A percentile compares a stretch with the other conserved stretches of the same genome.
Conservation (phyloP, 1,284 basidiomycete genomes). For the Pyrrhoderma lamaoense region DNA sequence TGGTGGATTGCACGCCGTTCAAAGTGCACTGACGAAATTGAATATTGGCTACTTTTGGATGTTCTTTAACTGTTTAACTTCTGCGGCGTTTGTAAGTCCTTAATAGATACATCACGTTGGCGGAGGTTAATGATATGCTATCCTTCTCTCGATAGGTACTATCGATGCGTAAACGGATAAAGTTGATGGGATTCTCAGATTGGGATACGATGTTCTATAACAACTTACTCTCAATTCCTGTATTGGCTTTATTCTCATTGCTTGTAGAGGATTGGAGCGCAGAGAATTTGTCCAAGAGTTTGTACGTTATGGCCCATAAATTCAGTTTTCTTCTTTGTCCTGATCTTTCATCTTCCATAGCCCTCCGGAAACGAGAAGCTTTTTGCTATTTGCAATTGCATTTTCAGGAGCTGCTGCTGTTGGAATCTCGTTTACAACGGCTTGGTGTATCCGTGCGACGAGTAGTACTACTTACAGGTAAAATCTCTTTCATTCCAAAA, state of each 20-base stretch:
- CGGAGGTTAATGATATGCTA: neutral
- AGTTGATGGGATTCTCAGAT: conserved; percentile 95
- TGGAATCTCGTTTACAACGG: conserved; percentile 96
- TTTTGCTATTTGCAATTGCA: conserved; percentile 83
- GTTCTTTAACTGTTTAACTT: conserved; percentile 85
- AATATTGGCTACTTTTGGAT: conserved; percentile 96
- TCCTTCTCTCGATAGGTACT: conserved; percentile 53
- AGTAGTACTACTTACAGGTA: conserved; percentile 96
- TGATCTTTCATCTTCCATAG: conserved; percentile 33
- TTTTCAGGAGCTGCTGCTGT: conserved; percentile 97
- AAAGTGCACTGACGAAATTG: conserved; percentile 47
- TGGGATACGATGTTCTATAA: conserved; percentile 99
- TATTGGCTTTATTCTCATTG: conserved; percentile 79
- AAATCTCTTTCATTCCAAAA: conserved; percentile 19
- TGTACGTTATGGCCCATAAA: conserved; percentile 40
- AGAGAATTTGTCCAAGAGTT: conserved; percentile 76
- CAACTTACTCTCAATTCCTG: conserved; percentile 92
- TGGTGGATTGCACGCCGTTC: conserved; percentile 38
- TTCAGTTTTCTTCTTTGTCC: neutral
- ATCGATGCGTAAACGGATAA: conserved; percentile 96
- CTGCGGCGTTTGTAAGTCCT: conserved; percentile 81
- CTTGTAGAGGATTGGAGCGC: conserved; percentile 87
- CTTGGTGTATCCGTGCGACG: conserved; percentile 96
- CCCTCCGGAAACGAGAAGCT: conserved; percentile 73
- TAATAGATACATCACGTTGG: conserved; percentile 10